Percentiles rank a stretch among this genome's conserved stretches.
These are phyloP conservation scores for Lepiota venenata DNA, from an alignment of 768 basidiomycete species.

Conservation along the genomic window DNA sequence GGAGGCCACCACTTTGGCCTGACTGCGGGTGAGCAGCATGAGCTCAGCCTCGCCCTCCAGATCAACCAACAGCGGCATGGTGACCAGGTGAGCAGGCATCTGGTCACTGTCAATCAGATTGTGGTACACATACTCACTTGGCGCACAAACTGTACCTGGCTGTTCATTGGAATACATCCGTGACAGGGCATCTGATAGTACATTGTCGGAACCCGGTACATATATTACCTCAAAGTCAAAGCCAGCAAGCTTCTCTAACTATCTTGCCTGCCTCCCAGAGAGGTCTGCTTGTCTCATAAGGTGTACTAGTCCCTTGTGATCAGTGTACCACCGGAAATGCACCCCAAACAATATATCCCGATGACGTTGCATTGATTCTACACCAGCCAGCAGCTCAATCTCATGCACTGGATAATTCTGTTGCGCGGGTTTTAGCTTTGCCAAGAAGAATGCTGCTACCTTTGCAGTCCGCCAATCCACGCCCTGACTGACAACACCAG, in stretches of 20 bases:
- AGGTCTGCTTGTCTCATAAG: constrained; percentile 28
- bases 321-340: constrained; percentile 25
- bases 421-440: constrained; percentile 28
- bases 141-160: constrained; percentile 18
- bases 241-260: constrained; percentile 20
- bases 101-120: constrained; percentile 15
- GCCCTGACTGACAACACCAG: constrained; percentile 25
- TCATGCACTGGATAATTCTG: constrained; percentile 37
- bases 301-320: constrained; percentile 27
- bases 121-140: constrained; percentile 18
- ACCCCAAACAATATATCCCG: constrained; percentile 24
- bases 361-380: constrained; percentile 30
- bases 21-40: not conserved
- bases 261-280: constrained; percentile 28
- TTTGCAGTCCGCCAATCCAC: constrained; percentile 24
- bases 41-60: constrained; percentile 5
- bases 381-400: constrained; percentile 31
- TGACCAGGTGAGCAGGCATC: not conserved
- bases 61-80: not conserved
- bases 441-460: constrained; percentile 29
- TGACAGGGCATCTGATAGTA: constrained; percentile 37
- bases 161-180: constrained; percentile 22
- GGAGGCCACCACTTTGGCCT: too few species aligned
- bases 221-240: constrained; percentile 35
- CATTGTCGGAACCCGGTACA: constrained; percentile 33